These are phyloP conservation scores for Rhazya stricta DNA, from an alignment of 257 asterid genomes.

Conservation along the genomic window DNA sequence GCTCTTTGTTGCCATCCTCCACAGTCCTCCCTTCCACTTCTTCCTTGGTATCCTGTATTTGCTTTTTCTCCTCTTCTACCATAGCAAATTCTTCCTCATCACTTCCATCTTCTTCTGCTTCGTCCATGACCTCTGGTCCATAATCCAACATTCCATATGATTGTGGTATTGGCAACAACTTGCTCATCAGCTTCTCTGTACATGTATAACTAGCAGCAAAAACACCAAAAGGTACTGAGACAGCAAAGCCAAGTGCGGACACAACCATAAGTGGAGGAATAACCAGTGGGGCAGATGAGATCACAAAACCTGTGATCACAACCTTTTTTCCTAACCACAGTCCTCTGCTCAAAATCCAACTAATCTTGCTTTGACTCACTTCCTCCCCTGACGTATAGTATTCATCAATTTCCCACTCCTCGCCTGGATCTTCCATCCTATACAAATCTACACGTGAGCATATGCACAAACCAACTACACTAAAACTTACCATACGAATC, in stretches of 20 bases:
- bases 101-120: conserved; percentile 15
- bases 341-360: conserved; percentile 43
- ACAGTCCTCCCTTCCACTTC: conserved; percentile 26
- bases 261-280: conserved; percentile 60
- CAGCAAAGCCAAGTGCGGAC: conserved; percentile 53
- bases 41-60: conserved; percentile 13
- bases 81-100: background rate
- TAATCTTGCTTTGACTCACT: conserved; percentile 23
- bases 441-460: background rate
- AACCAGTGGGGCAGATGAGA: conserved; percentile 63
- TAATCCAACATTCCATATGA: conserved; percentile 20
- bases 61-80: conserved; percentile 19
- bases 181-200: conserved; percentile 65
- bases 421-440: conserved; percentile 50
- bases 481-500: no score
- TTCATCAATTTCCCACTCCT: conserved; percentile 31
- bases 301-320: conserved; percentile 43
- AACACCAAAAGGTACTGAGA: conserved; percentile 57
- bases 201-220: conserved; percentile 55
- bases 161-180: conserved; percentile 37
- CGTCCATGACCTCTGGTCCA: conserved; percentile 1
- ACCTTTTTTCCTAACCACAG: conserved; percentile 53
- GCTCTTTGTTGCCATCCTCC: conserved; percentile 9
- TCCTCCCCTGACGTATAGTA: conserved; percentile 18
- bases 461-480: no score